These are phyloP conservation scores for Cyphellophora attinorum DNA, from an alignment of 2,329 filamentous ascomycete genomes.

Conservation along the genomic window DNA sequence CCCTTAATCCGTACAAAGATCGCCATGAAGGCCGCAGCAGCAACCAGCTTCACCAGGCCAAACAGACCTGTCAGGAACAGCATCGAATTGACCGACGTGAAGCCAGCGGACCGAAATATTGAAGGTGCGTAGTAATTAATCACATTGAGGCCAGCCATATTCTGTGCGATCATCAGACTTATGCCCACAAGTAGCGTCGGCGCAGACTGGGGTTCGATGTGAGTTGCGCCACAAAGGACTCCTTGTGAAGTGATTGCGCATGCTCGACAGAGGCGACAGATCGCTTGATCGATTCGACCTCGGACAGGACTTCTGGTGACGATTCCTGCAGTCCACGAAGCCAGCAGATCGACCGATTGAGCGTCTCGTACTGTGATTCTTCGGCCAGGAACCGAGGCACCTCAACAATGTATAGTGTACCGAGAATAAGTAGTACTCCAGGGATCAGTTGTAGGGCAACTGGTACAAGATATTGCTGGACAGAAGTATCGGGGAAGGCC, in stretches of 20 bases:
- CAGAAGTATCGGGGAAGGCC: conserved; percentile 4
- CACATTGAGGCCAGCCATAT: conserved; percentile 9
- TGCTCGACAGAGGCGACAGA: too few relatives aligned
- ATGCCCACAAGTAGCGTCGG: conserved; percentile 9
- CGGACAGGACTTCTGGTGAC: conserved; percentile 15
- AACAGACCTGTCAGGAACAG: conserved; percentile 12
- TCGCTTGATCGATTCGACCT: conserved; percentile 4
- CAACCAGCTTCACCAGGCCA: conserved; percentile 8
- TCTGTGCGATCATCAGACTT: conserved; percentile 11
- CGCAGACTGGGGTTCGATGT: not conserved
- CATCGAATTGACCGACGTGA: conserved; percentile 7
- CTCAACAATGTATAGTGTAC: conserved; percentile 39
- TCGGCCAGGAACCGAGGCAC: conserved; percentile 45
- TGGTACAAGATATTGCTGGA: conserved; percentile 42
- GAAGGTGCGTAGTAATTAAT: conserved; percentile 12
- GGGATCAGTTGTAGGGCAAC: conserved; percentile 45
- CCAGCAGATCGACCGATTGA: conserved; percentile 27
- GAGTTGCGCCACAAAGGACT: too few relatives aligned
- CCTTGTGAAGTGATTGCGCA: too few relatives aligned
- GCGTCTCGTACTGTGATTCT: conserved; percentile 37
- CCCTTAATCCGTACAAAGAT: conserved; percentile 9
- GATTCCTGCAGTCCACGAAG: conserved; percentile 23
- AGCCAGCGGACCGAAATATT: conserved; percentile 10
- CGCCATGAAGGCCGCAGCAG: conserved; percentile 9
- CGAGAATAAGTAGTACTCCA: conserved; percentile 38